These are phyloP conservation scores for Salix dunnii DNA, from an alignment of 345 rosid species.

Conservation along the genomic window DNA sequence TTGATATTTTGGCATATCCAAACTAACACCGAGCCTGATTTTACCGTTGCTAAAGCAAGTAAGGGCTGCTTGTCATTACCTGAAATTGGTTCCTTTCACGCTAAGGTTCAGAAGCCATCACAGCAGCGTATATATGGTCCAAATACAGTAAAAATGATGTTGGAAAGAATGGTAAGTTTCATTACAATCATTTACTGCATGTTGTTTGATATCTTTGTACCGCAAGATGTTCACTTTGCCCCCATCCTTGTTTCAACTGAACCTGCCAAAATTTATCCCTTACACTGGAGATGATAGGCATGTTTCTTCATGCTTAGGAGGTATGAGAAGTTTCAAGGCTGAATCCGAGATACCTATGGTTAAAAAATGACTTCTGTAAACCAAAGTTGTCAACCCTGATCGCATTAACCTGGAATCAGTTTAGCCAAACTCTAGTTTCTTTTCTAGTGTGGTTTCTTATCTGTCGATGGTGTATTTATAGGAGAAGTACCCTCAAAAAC, in stretches of 20 bases:
- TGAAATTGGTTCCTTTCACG: constrained; percentile 76
- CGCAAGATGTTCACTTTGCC: neutral
- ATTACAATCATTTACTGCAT: too few relatives aligned
- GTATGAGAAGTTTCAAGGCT: neutral
- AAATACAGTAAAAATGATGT: constrained; percentile 59
- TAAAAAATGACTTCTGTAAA: neutral
- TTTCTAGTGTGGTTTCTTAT: neutral
- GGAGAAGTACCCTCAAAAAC: constrained; percentile 83
- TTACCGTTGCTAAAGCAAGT: constrained; percentile 57
- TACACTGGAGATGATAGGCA: neutral
- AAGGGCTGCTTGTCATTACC: constrained; percentile 92
- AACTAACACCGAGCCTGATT: constrained; percentile 76
- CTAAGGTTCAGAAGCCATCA: constrained; percentile 75
- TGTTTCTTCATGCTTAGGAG: neutral
- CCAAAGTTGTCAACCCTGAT: neutral
- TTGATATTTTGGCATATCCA: constrained; percentile 92
- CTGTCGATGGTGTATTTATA: constrained; percentile 21
- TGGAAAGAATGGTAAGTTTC: constrained; percentile 74
- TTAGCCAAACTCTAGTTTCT: neutral
- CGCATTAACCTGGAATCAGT: neutral
- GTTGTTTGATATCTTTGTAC: neutral
- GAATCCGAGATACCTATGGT: neutral
- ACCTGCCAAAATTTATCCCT: neutral
- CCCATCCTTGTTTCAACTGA: neutral
- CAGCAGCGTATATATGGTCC: constrained; percentile 85